Conservation (phyloP, 208 protist species). For the Trichomonas vaginalis region DNA sequence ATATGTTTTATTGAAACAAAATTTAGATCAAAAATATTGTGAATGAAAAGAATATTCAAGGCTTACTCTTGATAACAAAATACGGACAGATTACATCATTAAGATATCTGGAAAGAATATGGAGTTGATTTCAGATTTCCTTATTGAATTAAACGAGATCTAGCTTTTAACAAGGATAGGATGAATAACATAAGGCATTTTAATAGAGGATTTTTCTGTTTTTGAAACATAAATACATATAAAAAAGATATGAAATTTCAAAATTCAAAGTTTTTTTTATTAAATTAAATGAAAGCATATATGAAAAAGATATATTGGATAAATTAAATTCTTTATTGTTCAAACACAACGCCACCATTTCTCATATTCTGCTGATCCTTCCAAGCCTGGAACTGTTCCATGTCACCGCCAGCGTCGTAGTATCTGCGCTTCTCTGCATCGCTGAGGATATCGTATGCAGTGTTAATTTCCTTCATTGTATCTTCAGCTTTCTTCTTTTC, state of each 20-base stretch:
- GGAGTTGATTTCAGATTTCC: too few relatives aligned
- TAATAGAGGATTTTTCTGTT: neutral
- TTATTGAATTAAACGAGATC: too few relatives aligned
- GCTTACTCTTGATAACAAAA: too few relatives aligned
- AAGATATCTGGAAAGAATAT: too few relatives aligned
- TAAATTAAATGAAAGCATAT: neutral
- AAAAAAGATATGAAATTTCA: neutral
- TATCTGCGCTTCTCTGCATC: neutral
- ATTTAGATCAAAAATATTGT: too few relatives aligned
- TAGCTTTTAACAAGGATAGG: too few relatives aligned
- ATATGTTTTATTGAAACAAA: too few relatives aligned
- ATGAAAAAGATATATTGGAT: neutral
- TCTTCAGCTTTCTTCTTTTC: neutral
- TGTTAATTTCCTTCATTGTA: neutral
- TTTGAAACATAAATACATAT: neutral
- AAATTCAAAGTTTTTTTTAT: neutral
- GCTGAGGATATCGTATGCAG: neutral
- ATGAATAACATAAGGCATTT: neutral
- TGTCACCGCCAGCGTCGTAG: neutral
- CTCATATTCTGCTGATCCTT: neutral
- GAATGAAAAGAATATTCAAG: too few relatives aligned
- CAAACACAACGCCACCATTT: neutral
- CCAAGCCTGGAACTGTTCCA: neutral
- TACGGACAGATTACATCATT: too few relatives aligned
- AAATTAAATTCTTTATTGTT: neutral